Percentiles rank a stretch among this genome's conserved stretches.
phyloP scores from a whole-genome alignment of 176 grass and related monocot genomes.

The Musa acuminata region DNA sequence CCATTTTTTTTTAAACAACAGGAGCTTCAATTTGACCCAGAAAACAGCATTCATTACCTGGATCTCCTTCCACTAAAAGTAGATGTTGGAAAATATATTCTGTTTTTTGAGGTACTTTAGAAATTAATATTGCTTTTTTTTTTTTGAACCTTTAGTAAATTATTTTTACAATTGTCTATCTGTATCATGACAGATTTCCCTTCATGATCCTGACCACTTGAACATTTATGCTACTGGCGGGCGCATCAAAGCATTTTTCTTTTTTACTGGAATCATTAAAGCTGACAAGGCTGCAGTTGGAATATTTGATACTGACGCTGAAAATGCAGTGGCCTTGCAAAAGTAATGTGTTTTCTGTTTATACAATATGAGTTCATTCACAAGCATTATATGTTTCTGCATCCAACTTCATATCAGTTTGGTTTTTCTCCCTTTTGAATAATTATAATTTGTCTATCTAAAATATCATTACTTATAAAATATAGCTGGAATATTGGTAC shows the following conservation, averaged over 20 bases:
- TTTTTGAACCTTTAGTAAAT: background rate
- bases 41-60: slow-evolving; percentile 75
- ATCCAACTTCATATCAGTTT: too few species aligned
- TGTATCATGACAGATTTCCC: slow-evolving; percentile 39
- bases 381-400: too few species aligned
- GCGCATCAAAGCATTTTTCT: slow-evolving; percentile 31
- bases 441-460: too few species aligned
- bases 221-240: slow-evolving; percentile 66
- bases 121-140: slow-evolving; percentile 10
- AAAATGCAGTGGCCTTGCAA: slow-evolving; percentile 40
- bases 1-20: slow-evolving; percentile 29
- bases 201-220: slow-evolving; percentile 54
- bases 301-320: slow-evolving; percentile 62
- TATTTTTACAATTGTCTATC: too few species aligned
- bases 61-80: slow-evolving; percentile 69
- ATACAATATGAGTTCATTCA: too few species aligned
- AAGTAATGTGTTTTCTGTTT: slow-evolving; percentile 40
- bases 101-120: slow-evolving; percentile 78
- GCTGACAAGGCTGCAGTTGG: slow-evolving; percentile 76
- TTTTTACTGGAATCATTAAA: slow-evolving; percentile 74
- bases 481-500: too few species aligned
- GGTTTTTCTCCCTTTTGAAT: too few species aligned
- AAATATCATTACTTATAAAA: too few species aligned
- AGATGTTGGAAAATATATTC: slow-evolving; percentile 80
- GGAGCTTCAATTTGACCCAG: slow-evolving; percentile 70